Percentiles rank a stretch among this genome's conserved stretches.
These are phyloP conservation scores for Pseudogymnoascus sp. DNA, from an alignment of 2,329 filamentous ascomycete genomes.

Conservation along the genomic window DNA sequence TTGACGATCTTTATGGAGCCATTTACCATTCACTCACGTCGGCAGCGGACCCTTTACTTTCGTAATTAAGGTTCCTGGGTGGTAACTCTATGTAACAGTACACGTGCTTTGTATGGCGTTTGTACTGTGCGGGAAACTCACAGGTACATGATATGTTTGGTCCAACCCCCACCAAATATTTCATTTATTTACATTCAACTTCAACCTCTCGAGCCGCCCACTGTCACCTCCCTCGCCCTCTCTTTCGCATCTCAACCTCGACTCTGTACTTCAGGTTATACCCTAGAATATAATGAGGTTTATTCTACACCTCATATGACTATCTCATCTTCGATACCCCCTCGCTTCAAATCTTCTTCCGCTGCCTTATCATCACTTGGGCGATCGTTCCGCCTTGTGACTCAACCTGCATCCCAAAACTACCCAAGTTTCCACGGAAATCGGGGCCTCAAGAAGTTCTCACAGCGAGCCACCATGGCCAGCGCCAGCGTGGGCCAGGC, in stretches of 20 bases:
- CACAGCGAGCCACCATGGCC: background rate
- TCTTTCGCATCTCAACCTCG: background rate
- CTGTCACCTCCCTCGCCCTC: background rate
- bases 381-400: background rate
- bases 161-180: slow-evolving; percentile 5
- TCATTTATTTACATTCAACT: slow-evolving; percentile 6
- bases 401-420: background rate
- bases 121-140: background rate
- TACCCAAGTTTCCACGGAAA: background rate
- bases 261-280: background rate
- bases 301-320: background rate
- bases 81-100: background rate
- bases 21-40: background rate
- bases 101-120: background rate
- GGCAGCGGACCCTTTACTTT: background rate
- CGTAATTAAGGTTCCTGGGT: slow-evolving; percentile 5
- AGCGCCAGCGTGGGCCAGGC: background rate
- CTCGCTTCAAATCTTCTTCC: background rate
- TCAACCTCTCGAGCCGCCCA: background rate
- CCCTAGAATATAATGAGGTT: background rate
- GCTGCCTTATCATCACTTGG: background rate
- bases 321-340: background rate
- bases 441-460: background rate
- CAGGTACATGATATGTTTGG: background rate
- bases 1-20: slow-evolving; percentile 5